Evolutionary conservation across 129 eudicot genomes (phyloP).

Genomic region (Ambrosia trifida): DNA sequence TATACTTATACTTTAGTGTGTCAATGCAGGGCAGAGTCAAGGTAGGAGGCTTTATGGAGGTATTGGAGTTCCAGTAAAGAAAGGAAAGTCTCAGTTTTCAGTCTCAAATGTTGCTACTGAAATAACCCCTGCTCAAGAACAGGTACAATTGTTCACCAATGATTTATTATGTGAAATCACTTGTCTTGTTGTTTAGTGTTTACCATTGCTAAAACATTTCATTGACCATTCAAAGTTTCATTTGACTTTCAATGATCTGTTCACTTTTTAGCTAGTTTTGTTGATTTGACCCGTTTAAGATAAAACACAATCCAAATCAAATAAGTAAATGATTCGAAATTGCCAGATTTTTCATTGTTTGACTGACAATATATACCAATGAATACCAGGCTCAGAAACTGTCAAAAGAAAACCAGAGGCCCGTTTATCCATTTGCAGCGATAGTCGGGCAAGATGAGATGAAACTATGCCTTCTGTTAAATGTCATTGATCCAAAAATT

Average conservation of each 20-base stretch:
- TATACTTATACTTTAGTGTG: too few species aligned
- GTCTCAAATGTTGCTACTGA: constrained; percentile 88
- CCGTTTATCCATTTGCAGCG: constrained; percentile 95
- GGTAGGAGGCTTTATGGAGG: constrained; percentile 64
- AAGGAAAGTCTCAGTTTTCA: constrained; percentile 58
- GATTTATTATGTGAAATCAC: not conserved
- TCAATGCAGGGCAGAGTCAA: constrained; percentile 39
- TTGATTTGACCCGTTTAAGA: not conserved
- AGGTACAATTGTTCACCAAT: constrained; percentile 39
- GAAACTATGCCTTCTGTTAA: constrained; percentile 84
- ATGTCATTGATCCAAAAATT: constrained; percentile 94
- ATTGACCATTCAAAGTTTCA: not conserved
- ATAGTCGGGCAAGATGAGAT: constrained; percentile 98
- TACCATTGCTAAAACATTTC: too few species aligned
- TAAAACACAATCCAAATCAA: not conserved
- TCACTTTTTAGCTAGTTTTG: not conserved
- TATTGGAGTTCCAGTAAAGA: constrained; percentile 52
- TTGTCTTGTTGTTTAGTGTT: not conserved
- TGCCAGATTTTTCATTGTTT: not conserved
- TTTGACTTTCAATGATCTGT: not conserved
- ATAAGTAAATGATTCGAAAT: not conserved
- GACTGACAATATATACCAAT: constrained; percentile 9
- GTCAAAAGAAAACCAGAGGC: constrained; percentile 84
- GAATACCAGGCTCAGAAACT: constrained; percentile 64
- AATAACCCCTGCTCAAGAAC: constrained; percentile 68